These are phyloP conservation scores for Cercophora scortea DNA, from an alignment of 495 filamentous ascomycete genomes.

Conservation along the genomic window DNA sequence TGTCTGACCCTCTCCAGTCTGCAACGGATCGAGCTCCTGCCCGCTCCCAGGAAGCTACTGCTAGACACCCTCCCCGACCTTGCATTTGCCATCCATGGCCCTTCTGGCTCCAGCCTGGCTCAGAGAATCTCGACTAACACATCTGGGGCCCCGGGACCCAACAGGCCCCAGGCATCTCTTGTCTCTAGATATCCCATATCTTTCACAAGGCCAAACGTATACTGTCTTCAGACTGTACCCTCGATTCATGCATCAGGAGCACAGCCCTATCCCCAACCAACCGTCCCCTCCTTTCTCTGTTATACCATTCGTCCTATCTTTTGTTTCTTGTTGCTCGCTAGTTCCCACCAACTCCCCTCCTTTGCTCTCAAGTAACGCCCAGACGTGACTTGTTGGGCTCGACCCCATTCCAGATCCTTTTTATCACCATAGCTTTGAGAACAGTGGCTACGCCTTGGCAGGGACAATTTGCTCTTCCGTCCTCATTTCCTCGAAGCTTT, in stretches of 20 bases:
- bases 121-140: background rate
- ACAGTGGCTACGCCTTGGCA: no score
- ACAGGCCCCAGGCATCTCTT: conserved; percentile 8
- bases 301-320: conserved; percentile 11
- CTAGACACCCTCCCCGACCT: conserved; percentile 1
- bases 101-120: conserved; percentile 5
- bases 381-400: background rate
- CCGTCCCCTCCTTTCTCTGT: conserved; percentile 9
- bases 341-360: conserved; percentile 11
- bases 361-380: conserved; percentile 9
- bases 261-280: conserved; percentile 18
- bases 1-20: background rate
- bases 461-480: background rate
- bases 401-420: background rate
- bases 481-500: background rate
- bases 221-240: conserved; percentile 23
- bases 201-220: conserved; percentile 20
- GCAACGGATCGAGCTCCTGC: conserved; percentile 14
- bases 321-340: conserved; percentile 11
- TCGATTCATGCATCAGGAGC: conserved; percentile 23
- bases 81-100: conserved; percentile 7
- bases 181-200: conserved; percentile 26
- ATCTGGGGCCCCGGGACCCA: background rate
- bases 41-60: conserved; percentile 10
- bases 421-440: no score